Conservation (phyloP, 2,329 filamentous ascomycete species). For the Pseudofabraea citricarpa region DNA sequence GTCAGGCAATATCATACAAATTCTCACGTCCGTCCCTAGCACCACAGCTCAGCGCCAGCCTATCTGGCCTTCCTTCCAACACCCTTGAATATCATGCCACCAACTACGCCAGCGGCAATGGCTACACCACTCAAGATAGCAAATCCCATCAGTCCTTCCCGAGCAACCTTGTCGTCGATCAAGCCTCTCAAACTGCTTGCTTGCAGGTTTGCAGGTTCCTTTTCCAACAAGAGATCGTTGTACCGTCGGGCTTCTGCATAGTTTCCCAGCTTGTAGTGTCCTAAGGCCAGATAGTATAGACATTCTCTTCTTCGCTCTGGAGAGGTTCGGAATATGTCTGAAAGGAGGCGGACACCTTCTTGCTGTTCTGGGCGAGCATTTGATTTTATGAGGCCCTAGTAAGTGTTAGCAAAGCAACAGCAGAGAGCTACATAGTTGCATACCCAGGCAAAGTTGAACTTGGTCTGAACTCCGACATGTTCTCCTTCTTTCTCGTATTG, state of each 20-base stretch:
- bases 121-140: constrained; percentile 93
- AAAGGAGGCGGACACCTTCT: constrained; percentile 86
- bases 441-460: constrained; percentile 99
- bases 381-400: constrained; percentile 91
- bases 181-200: constrained; percentile 78
- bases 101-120: constrained; percentile 88
- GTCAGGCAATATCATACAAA: constrained; percentile 5
- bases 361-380: constrained; percentile 80
- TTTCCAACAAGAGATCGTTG: constrained; percentile 86
- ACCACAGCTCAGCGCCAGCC: constrained; percentile 2
- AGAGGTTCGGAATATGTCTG: constrained; percentile 91
- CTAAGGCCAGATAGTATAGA: constrained; percentile 94
- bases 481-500: constrained; percentile 98
- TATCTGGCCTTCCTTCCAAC: constrained; percentile 48
- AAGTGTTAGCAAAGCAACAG: constrained; percentile 2
- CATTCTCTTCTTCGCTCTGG: constrained; percentile 95
- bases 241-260: constrained; percentile 92
- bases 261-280: constrained; percentile 97
- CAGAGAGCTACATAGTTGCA: constrained; percentile 16
- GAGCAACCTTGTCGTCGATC: constrained; percentile 95
- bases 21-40: constrained; percentile 2
- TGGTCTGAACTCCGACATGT: constrained; percentile 94
- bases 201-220: constrained; percentile 89
- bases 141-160: constrained; percentile 88
- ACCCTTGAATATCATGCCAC: constrained; percentile 78